Evolutionary conservation across 805 yeast species (phyloP).

Genomic region (Jamesozyma jinghongensis): DNA sequence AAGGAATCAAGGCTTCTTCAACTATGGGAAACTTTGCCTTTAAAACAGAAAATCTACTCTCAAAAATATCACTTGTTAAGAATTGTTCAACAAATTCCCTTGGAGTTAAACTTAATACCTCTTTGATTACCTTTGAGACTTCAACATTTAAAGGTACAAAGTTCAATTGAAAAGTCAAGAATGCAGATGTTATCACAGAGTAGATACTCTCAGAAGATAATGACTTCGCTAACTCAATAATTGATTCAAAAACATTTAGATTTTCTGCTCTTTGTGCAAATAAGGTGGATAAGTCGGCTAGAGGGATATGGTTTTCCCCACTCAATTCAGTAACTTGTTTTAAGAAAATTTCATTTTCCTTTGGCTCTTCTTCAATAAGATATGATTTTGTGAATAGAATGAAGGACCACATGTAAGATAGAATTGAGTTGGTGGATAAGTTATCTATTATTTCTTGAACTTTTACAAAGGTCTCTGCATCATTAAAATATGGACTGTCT

Average conservation of each 20-base stretch:
- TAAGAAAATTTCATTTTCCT: conserved; percentile 3
- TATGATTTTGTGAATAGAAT: conserved; percentile 43
- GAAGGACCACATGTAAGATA: conserved; percentile 61
- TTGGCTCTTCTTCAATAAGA: conserved; percentile 34
- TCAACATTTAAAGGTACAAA: conserved; percentile 39
- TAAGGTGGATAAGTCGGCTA: conserved; percentile 7
- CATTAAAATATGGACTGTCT: conserved; percentile 34
- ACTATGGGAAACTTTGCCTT: conserved; percentile 66
- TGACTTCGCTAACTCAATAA: conserved; percentile 34
- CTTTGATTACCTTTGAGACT: conserved; percentile 26
- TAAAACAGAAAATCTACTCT: conserved; percentile 34
- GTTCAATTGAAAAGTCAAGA: conserved; percentile 31
- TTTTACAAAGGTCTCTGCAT: conserved; percentile 31
- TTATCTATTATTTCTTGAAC: conserved; percentile 30
- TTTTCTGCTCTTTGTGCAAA: conserved; percentile 34
- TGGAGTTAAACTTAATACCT: conserved; percentile 28
- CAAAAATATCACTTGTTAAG: conserved; percentile 28
- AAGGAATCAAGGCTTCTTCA: conserved; percentile 44
- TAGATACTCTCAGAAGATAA: conserved; percentile 44
- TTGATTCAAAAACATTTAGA: conserved; percentile 38
- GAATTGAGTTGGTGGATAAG: conserved; percentile 32
- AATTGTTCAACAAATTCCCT: conserved; percentile 33
- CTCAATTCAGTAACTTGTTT: conserved; percentile 1
- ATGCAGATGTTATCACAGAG: conserved; percentile 36
- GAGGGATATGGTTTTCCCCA: neutral